These are phyloP conservation scores for Phytophthora niederhauseri DNA, from an alignment of 352 stramenopile genomes.

Conservation along the genomic window DNA sequence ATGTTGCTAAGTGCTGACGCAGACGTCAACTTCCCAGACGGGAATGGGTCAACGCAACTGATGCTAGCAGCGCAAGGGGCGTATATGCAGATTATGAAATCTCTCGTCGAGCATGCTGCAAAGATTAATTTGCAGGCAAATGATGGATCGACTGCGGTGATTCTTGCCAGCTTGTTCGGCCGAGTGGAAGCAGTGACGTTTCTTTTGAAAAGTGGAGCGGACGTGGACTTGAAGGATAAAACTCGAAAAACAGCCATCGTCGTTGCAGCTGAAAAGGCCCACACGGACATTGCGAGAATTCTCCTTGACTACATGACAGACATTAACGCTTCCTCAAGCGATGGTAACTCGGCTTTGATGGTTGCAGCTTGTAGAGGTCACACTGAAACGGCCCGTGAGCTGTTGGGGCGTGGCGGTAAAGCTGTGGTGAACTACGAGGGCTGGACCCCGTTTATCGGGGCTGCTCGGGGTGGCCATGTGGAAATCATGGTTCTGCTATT, in stretches of 20 bases:
- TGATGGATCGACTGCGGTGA: background rate
- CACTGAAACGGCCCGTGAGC: background rate
- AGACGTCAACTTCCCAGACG: background rate
- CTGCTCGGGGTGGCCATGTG: background rate
- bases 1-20: background rate
- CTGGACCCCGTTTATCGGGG: background rate
- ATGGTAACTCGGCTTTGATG: background rate
- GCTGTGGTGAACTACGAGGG: background rate
- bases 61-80: background rate
- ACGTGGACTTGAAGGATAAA: background rate
- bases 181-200: background rate
- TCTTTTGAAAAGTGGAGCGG: background rate
- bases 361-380: background rate
- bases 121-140: background rate
- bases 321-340: background rate
- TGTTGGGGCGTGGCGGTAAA: background rate
- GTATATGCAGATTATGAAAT: background rate
- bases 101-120: background rate
- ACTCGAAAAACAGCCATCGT: background rate
- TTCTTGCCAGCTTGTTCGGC: background rate
- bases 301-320: background rate
- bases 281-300: background rate
- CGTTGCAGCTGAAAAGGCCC: background rate
- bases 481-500: background rate
- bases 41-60: background rate